Conservation (phyloP, 1,139 yeast genomes). For the Candida sp. region DNA sequence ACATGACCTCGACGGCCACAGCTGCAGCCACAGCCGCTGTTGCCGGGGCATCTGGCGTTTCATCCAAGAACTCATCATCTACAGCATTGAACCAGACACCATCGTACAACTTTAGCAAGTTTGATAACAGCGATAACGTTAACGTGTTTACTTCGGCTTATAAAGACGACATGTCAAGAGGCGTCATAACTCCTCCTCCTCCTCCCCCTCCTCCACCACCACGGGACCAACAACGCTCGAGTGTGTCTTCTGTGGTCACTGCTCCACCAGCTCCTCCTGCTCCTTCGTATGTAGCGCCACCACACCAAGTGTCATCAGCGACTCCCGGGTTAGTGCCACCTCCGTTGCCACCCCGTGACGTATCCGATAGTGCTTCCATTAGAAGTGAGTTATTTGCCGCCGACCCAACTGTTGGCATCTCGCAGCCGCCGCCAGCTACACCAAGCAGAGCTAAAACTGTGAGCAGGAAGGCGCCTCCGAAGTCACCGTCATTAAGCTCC, state of each 20-base stretch:
- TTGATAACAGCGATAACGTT: conserved; percentile 3
- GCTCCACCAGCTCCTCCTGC: neutral
- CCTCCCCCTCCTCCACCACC: neutral
- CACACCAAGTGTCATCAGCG: neutral
- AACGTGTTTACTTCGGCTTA: neutral
- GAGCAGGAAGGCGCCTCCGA: conserved; percentile 14
- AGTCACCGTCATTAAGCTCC: conserved; percentile 8
- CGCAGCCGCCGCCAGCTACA: conserved; percentile 13
- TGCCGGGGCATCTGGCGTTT: conserved; percentile 1
- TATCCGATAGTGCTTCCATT: conserved; percentile 9
- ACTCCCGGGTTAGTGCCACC: neutral
- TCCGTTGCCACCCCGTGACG: conserved; percentile 5
- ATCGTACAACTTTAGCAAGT: conserved; percentile 19
- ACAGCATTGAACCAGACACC: conserved; percentile 11
- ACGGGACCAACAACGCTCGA: neutral
- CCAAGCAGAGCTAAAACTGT: conserved; percentile 10
- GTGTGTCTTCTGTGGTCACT: neutral
- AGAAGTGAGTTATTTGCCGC: conserved; percentile 12
- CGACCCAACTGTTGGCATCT: conserved; percentile 17
- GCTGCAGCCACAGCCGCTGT: conserved; percentile 4
- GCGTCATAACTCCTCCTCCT: neutral
- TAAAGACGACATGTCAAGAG: neutral
- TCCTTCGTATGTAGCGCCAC: neutral
- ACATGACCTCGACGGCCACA: conserved; percentile 1
- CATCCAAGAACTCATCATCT: neutral